Conservation (phyloP, 2,329 filamentous ascomycete species). For the Diaporthe citriasiana region DNA sequence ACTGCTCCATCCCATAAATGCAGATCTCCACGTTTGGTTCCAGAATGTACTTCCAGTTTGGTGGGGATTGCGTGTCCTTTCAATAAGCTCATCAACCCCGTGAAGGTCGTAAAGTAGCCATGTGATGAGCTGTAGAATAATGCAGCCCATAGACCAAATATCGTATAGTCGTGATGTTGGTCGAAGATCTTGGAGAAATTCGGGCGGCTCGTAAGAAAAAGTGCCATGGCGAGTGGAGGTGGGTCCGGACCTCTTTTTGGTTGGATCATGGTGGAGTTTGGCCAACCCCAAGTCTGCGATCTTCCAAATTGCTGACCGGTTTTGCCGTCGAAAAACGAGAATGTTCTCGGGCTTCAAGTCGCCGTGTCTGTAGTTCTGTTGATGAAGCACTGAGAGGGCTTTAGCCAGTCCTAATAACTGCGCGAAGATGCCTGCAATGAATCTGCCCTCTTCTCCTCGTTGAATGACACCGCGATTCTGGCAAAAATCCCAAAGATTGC, state of each 20-base stretch:
- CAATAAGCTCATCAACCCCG: background rate
- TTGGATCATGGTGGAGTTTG: background rate
- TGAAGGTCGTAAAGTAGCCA: slow-evolving; percentile 45
- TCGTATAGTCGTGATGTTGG: slow-evolving; percentile 47
- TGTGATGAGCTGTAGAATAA: slow-evolving; percentile 48
- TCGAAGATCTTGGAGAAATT: background rate
- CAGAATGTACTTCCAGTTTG: background rate
- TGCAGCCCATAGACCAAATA: slow-evolving; percentile 51
- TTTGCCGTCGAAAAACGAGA: background rate
- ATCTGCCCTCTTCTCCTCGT: background rate
- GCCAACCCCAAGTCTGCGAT: slow-evolving; percentile 7
- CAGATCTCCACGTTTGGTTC: background rate
- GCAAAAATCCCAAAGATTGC: background rate
- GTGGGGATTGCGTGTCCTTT: background rate
- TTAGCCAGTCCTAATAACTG: background rate
- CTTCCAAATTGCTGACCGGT: background rate
- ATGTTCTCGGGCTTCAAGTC: slow-evolving; percentile 29
- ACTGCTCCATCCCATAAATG: background rate
- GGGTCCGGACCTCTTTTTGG: background rate
- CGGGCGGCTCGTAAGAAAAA: slow-evolving; percentile 23
- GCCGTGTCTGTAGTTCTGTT: background rate
- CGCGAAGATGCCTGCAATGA: background rate
- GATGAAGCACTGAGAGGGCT: background rate
- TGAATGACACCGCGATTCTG: background rate
- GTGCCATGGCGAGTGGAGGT: background rate